phyloP scores from a whole-genome alignment of 2,329 filamentous ascomycete species.

The Xylaria sp. region DNA sequence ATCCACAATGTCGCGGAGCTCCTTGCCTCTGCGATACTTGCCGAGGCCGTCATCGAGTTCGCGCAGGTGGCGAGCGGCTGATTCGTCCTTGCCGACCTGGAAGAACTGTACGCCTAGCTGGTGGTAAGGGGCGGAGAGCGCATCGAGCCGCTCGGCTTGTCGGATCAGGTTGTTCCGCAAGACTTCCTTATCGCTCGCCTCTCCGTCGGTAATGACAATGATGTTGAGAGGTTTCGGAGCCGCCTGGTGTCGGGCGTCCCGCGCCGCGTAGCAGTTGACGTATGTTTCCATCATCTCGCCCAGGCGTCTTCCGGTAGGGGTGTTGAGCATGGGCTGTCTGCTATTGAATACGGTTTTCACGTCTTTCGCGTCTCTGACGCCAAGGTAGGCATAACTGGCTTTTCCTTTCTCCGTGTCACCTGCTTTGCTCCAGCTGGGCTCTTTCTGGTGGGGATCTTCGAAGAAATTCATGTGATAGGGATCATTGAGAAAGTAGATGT shows the following conservation, averaged over 20 bases:
- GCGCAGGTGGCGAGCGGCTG: constrained; percentile 71
- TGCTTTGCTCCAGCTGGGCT: constrained; percentile 17
- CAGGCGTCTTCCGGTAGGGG: constrained; percentile 79
- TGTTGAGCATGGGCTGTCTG: constrained; percentile 72
- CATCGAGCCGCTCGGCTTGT: constrained; percentile 76
- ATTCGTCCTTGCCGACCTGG: constrained; percentile 81
- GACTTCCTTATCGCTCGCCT: constrained; percentile 81
- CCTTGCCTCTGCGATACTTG: constrained; percentile 41
- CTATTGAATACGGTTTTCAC: constrained; percentile 77
- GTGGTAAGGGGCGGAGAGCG: constrained; percentile 74
- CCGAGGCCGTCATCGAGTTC: constrained; percentile 73
- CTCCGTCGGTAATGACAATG: constrained; percentile 92
- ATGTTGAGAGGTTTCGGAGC: constrained; percentile 83
- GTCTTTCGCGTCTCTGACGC: constrained; percentile 65
- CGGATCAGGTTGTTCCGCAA: constrained; percentile 65
- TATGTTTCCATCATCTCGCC: constrained; percentile 79
- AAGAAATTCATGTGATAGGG: constrained; percentile 48
- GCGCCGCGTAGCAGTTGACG: constrained; percentile 62
- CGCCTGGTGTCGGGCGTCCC: constrained; percentile 49
- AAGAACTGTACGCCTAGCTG: constrained; percentile 97
- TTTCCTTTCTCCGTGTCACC: constrained; percentile 39
- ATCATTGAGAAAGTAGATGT: constrained; percentile 91
- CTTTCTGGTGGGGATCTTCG: constrained; percentile 42
- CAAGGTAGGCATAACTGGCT: constrained; percentile 67
- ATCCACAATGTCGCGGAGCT: constrained; percentile 88